phyloP scores from a whole-genome alignment of 805 yeast genomes.

The Cyberlindnera meyerae region DNA sequence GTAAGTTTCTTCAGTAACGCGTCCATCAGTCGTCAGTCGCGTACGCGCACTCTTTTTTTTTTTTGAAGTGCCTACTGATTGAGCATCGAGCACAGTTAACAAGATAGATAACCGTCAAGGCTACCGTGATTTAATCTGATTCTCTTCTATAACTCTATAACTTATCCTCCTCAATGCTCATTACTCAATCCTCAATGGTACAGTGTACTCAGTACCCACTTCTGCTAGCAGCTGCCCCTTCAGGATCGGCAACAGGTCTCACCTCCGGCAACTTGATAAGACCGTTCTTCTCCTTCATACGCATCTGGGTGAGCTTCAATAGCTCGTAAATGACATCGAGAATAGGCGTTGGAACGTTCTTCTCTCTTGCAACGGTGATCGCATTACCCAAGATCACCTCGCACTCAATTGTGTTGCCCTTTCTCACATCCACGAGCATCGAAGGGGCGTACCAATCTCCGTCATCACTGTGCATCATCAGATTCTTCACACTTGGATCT shows the following conservation, averaged over 20 bases:
- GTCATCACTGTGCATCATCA: constrained; percentile 53
- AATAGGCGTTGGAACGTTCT: constrained; percentile 52
- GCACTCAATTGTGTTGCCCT: constrained; percentile 64
- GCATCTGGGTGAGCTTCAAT: constrained; percentile 57
- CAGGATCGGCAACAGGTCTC: constrained; percentile 29
- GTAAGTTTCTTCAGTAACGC: no score
- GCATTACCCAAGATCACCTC: constrained; percentile 72
- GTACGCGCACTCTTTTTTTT: no score
- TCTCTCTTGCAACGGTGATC: constrained; percentile 42
- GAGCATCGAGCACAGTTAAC: no score
- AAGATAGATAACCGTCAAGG: no score
- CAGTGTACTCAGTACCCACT: background rate
- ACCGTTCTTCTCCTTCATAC: constrained; percentile 54
- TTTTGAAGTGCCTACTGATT: no score
- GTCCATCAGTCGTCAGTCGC: no score
- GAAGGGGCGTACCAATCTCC: constrained; percentile 62
- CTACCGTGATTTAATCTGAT: no score
- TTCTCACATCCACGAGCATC: constrained; percentile 63
- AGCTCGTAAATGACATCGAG: constrained; percentile 53
- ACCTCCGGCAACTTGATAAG: constrained; percentile 37
- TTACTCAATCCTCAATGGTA: background rate
- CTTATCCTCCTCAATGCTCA: no score
- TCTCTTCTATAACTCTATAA: no score
- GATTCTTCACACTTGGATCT: constrained; percentile 43
- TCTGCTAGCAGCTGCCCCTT: constrained; percentile 4